phyloP scores from a whole-genome alignment of 2,329 filamentous ascomycete species.

The Volutella citrinella region DNA sequence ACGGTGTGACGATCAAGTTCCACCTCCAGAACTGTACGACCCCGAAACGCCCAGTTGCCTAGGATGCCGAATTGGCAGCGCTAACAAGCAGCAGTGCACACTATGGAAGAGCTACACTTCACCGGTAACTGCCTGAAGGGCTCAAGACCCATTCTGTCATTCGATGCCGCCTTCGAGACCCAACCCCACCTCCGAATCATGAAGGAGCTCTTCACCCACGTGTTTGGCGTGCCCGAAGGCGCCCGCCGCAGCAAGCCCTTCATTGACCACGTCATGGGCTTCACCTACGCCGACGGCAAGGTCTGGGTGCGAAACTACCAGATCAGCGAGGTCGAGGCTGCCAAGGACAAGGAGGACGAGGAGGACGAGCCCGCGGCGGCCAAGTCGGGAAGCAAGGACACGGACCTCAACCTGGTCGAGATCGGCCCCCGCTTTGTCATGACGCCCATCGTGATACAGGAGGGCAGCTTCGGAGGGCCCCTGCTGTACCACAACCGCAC shows the following conservation, averaged over 20 bases:
- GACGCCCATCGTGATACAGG: constrained; percentile 91
- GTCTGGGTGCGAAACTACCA: constrained; percentile 97
- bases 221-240: constrained; percentile 87
- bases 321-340: constrained; percentile 76
- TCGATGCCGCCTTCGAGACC: constrained; percentile 82
- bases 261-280: constrained; percentile 90
- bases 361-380: constrained; percentile 37
- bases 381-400: constrained; percentile 49
- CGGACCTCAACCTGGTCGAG: constrained; percentile 81
- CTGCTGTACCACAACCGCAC: constrained; percentile 98
- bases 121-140: constrained; percentile 96
- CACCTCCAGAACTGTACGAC: constrained; percentile 71
- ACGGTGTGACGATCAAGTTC: constrained; percentile 59
- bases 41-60: too few relatives aligned
- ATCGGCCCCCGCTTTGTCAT: constrained; percentile 92
- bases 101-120: constrained; percentile 95
- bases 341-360: constrained; percentile 44
- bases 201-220: constrained; percentile 85
- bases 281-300: constrained; percentile 87
- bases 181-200: constrained; percentile 78
- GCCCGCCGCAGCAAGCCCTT: constrained; percentile 93
- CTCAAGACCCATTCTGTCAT: constrained; percentile 84
- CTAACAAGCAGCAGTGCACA: constrained; percentile 85
- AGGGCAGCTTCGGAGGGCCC: constrained; percentile 91
- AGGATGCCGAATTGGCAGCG: too few relatives aligned